Base-by-base conservation (phyloP, 495 filamentous ascomycete species). In the Xylaria longipes region DNA sequence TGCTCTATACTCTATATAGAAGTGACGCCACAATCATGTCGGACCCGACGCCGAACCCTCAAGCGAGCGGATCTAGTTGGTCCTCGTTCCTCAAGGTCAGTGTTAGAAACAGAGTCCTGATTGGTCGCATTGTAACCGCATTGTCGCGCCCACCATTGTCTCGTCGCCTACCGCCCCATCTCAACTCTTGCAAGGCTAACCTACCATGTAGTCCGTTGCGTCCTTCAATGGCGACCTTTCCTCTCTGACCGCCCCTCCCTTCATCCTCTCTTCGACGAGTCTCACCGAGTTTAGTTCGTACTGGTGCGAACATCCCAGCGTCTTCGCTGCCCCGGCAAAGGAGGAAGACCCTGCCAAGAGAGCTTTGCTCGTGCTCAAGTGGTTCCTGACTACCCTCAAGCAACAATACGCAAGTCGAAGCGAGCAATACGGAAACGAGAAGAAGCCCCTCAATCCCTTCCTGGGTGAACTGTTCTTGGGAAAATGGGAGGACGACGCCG, bases 221-320 rank as follows among this genome's bases (percentile, higher is more conserved):
- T 96, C 94, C 25, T 98, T 98, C 86, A 97, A 94, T 82, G 96
- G 97, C 76, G 96, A 99, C 76, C 89, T 99, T 56, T 92, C 95
- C 15, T 94, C 94, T 66, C 85, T 98, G 81, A 98, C 96, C 41
- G 95, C 96, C 27, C 96, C 96, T 46, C 93, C 96, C 14, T 99
- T 98, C 80, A 98, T 99, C 81, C 91, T 98, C 48, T 95, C 93
- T 62, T 90, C 92, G 33, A 97, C 93, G 68, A 97, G 94, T 74
- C 87, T 99, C 64, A 92, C 92, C 73, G 96, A 99, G 80, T 99
- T 95, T 85, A 95, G 92, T 70, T 93, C 94, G 60, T 98, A 98
- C 86, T 99, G 96, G 97, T 91, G 91, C 50, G 95, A 98, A 82
- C 95, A 98, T 77, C 96, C 96, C 2, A 85, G 88, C 71, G 82